Base-by-base conservation (phyloP, 108 stramenopile species). In the Nitzschia sp. region DNA sequence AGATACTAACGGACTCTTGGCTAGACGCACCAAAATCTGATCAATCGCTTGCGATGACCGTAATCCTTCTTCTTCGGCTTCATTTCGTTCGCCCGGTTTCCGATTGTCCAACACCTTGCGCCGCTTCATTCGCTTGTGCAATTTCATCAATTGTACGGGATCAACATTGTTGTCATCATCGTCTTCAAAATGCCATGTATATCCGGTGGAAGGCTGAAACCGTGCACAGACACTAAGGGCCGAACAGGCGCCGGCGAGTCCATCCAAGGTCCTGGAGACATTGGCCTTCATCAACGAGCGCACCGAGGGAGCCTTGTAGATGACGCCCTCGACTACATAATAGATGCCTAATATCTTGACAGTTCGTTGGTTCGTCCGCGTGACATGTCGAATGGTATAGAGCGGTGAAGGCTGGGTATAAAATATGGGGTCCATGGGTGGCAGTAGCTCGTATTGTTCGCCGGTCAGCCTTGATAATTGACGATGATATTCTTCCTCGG, bases 21-120 rank as follows among this genome's bases (percentile, higher is more conserved):
- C 86, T 54, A 94, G 61, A 25, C 90, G 83, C 31, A 86, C 84
- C 15, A 94, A 64, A 51, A 94, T 91, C 54, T 85, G 77, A 80
- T 94, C 90, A 24, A 94, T 94, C 29, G 88, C 83, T 54, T 87
- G 86, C 1, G 87, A 85, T 24, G 90, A 86, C 18, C 90, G 83
- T 21, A 91, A 83, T 34, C 93, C 90, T 66, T 94, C 90, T 76
- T 94, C 93, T 80, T 94, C 93, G 38, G 89, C 90, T 28, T 76
- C 79, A 26, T 85, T 90, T 57, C 90, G 72, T 62, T 89, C 86
- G 19, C 93, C 93, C 0, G 85, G 77, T 27, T 80, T 76, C 31
- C 90, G 76, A 79, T 91, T 82, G 67, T 90, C 90, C n/a, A 91
- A 58, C 35, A 88, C 67, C 54, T 76, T 81, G 17, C 85, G 76